Percentiles rank a stretch among this genome's conserved stretches.
phyloP scores from a whole-genome alignment of 371 early-diverging fungal genomes.

The Fennellomyces sp. region DNA sequence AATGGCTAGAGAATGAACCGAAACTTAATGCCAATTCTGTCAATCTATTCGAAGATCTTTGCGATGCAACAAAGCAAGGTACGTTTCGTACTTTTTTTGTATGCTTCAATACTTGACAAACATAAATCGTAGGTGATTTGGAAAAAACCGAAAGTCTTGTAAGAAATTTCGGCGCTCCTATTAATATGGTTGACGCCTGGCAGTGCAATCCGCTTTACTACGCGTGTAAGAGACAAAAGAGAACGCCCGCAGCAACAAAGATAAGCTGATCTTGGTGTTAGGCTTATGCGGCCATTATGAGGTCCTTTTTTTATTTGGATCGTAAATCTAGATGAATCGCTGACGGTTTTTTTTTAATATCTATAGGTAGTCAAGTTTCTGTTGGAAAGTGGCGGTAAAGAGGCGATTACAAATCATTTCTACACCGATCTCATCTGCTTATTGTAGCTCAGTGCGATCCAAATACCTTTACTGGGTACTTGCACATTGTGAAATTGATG shows the following conservation, averaged over 20 bases:
- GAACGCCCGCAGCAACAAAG: background rate
- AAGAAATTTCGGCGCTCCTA: conserved; percentile 36
- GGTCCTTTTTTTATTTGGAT: conserved; percentile 6
- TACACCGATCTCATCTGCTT: no score
- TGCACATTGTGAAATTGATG: no score
- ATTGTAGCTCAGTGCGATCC: conserved; percentile 40
- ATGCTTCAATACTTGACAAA: no score
- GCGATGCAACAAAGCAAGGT: conserved; percentile 37
- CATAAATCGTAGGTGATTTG: conserved; percentile 21
- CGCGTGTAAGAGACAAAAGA: conserved; percentile 28
- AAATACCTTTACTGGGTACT: conserved; percentile 46
- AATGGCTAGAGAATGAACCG: conserved; percentile 15
- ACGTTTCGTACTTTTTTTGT: background rate
- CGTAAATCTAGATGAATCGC: no score
- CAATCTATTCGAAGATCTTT: conserved; percentile 39
- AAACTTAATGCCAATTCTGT: conserved; percentile 12
- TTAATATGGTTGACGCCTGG: conserved; percentile 40
- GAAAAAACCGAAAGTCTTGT: conserved; percentile 41
- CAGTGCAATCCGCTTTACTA: conserved; percentile 45
- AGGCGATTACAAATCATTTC: no score
- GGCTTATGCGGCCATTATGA: conserved; percentile 41
- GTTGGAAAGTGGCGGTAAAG: conserved; percentile 23
- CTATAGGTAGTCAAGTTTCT: conserved; percentile 11
- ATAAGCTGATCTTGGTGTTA: conserved; percentile 3
- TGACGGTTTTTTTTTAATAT: background rate